Base-by-base conservation (phyloP, 108 stramenopile species). In the Mediolabrus comicus region DNA sequence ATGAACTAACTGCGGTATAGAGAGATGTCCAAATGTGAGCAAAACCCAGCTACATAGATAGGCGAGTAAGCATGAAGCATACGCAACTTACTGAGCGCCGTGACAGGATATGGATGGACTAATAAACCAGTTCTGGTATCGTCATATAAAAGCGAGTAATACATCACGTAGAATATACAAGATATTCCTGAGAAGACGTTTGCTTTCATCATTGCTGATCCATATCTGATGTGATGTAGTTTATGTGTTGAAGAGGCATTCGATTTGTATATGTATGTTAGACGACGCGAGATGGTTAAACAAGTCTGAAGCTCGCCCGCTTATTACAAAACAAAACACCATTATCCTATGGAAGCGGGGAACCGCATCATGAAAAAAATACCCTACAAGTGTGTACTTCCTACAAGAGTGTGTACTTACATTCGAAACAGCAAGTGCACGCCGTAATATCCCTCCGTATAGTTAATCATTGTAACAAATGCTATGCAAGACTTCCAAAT, bases 61-160 rank as follows among this genome's bases (percentile, higher is more conserved):
- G n/a, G n/a, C n/a, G n/a, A n/a, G n/a, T n/a, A n/a, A n/a, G n/a
- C n/a, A n/a, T n/a, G n/a, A n/a, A n/a, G n/a, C n/a, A n/a, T n/a
- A n/a, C n/a, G n/a, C n/a, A n/a, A n/a, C n/a, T n/a, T n/a, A n/a
- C n/a, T n/a, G 22, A 90, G 32, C 2, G 86, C 89, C 22, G 80
- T 60, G 41, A 90, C 84, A 3, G 86, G 81, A 69, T 90, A 89
- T 11, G 88, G 88, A 81, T 89, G 81, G 19, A 35, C 53, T 25
- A 84, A 67, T n/a, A 28, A 8, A 17, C 36, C 10, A n/a, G 24
- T 32, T 5, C 10, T 32, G 12, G 25, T 14, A 3, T 66, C 33
- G 53, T 33, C 6, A 16, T 11, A 27, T 0, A n/a, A 43, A 2
- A 5, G 0, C 14, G 13, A 49, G 22, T 55, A 55, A 39, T 59